Percentiles rank a stretch among this genome's conserved stretches.
Conservation (phyloP, 768 basidiomycete genomes). For the Lactifluus hygrophoroides region DNA sequence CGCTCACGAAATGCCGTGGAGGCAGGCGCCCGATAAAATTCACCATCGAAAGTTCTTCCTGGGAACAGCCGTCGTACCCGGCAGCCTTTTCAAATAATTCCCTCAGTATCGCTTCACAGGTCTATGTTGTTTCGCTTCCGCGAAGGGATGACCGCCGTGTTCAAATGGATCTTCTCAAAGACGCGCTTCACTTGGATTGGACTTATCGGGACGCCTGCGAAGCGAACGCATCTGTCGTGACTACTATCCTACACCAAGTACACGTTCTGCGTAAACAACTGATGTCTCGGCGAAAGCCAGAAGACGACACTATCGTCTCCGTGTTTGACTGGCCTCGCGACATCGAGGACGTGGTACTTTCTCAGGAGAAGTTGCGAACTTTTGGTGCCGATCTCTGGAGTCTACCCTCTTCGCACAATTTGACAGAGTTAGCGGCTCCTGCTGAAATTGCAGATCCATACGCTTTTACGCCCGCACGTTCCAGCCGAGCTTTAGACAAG, state of each 20-base stretch:
- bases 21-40: neutral
- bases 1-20: neutral
- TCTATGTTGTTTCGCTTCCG: slow-evolving; percentile 56
- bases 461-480: neutral
- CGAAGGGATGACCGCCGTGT: slow-evolving; percentile 44
- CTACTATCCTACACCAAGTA: slow-evolving; percentile 38
- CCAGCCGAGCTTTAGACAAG: neutral
- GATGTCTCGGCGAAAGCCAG: slow-evolving; percentile 34
- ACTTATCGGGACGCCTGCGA: slow-evolving; percentile 44
- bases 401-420: neutral
- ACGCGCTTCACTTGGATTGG: slow-evolving; percentile 42
- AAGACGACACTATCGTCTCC: slow-evolving; percentile 13
- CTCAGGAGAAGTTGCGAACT: slow-evolving; percentile 3
- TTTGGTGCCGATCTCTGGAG: slow-evolving; percentile 22
- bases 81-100: neutral
- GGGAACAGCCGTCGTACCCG: neutral
- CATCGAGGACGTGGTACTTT: slow-evolving; percentile 8
- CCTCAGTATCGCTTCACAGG: slow-evolving; percentile 34
- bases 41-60: neutral
- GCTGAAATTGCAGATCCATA: neutral
- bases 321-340: slow-evolving; percentile 23
- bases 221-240: slow-evolving; percentile 32
- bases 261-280: slow-evolving; percentile 25
- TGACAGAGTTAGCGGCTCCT: neutral
- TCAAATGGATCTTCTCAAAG: slow-evolving; percentile 49